phyloP scores from a whole-genome alignment of 2,329 filamentous ascomycete genomes.

The Lojkania enalia region DNA sequence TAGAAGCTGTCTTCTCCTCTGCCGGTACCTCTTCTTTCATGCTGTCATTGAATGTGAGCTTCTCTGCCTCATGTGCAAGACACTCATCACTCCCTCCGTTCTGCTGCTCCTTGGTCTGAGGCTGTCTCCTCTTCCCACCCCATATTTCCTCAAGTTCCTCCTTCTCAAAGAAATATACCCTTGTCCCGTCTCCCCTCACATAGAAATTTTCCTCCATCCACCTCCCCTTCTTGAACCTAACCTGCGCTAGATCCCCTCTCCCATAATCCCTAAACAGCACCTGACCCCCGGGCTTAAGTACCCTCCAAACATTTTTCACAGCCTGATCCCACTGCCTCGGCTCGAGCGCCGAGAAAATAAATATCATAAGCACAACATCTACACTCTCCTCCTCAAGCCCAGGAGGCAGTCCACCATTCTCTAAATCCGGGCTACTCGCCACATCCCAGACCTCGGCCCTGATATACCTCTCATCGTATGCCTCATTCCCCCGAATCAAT shows the following conservation, averaged over 20 bases:
- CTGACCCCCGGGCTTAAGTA: conserved; percentile 90
- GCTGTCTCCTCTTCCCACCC: conserved; percentile 52
- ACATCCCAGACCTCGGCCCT: conserved; percentile 96
- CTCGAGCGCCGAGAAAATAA: conserved; percentile 92
- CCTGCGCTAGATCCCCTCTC: conserved; percentile 91
- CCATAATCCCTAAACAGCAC: conserved; percentile 97
- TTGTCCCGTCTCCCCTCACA: conserved; percentile 88
- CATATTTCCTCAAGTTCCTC: conserved; percentile 82
- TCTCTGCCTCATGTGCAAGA: neutral
- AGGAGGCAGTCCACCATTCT: conserved; percentile 66
- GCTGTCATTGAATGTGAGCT: conserved; percentile 1
- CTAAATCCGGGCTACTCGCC: conserved; percentile 54
- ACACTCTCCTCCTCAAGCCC: conserved; percentile 77
- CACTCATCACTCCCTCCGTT: neutral
- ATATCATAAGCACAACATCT: conserved; percentile 91
- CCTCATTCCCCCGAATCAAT: conserved; percentile 79
- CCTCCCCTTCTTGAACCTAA: conserved; percentile 92
- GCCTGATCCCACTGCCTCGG: conserved; percentile 83
- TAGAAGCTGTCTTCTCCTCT: neutral
- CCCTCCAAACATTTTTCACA: conserved; percentile 75
- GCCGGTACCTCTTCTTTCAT: neutral
- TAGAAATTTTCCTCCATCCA: conserved; percentile 98
- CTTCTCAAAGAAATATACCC: conserved; percentile 95
- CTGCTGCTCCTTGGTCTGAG: neutral
- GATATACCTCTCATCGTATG: conserved; percentile 73